Evolutionary conservation across 2,329 filamentous ascomycete genomes (phyloP).

Genomic region (Didymella sp.): DNA sequence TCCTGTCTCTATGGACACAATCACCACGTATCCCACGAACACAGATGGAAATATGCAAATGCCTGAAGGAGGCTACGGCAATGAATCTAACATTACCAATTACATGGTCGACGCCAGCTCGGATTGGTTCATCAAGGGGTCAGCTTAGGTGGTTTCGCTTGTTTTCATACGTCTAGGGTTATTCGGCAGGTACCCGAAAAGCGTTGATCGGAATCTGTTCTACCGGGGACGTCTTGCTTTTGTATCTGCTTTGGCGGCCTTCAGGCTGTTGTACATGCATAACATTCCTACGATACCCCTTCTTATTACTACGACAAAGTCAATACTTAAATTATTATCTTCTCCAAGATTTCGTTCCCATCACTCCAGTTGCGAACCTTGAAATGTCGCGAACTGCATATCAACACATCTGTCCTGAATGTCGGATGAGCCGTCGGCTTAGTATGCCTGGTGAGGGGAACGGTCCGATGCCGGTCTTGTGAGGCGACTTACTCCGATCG

Average conservation of each 20-base stretch:
- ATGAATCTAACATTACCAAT: conserved; percentile 79
- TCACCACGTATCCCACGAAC: conserved; percentile 37
- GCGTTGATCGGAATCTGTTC: not conserved
- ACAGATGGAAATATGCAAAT: conserved; percentile 37
- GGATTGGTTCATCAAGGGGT: conserved; percentile 68
- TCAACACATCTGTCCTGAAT: not conserved
- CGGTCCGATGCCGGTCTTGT: conserved; percentile 14
- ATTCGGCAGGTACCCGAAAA: not conserved
- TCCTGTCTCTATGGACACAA: conserved; percentile 51
- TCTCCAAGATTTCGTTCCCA: not conserved
- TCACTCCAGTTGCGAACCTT: not conserved
- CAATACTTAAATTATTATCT: not conserved
- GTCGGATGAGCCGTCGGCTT: not conserved
- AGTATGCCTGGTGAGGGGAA: not conserved
- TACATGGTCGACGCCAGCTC: conserved; percentile 77
- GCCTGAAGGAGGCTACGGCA: conserved; percentile 48
- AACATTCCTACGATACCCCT: conserved; percentile 21
- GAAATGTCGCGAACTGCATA: not conserved
- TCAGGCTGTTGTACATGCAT: conserved; percentile 4
- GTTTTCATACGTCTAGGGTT: not conserved
- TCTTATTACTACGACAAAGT: conserved; percentile 6
- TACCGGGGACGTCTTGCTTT: not conserved
- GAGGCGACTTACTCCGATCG: conserved; percentile 4
- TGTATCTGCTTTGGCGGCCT: conserved; percentile 9
- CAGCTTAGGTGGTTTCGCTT: conserved; percentile 15